Base-by-base conservation (phyloP, 2,329 filamentous ascomycete species). In the Scytalidium lignicola region DNA sequence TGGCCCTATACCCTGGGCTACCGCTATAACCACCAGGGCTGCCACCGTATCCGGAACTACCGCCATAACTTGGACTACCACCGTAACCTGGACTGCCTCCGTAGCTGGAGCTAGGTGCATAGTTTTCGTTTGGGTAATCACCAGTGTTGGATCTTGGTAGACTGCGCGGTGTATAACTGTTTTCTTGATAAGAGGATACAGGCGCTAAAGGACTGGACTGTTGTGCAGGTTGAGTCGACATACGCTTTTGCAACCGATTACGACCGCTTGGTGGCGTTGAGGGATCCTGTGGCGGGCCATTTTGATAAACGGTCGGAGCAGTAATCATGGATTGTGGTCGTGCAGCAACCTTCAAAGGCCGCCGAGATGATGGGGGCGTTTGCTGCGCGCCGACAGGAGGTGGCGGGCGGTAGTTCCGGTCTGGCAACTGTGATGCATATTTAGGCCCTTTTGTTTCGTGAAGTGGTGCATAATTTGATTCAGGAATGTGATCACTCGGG, bases 401-500 rank as follows among this genome's bases (percentile, higher is more conserved):
- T 2, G 74, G 67, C 6, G 74, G 71, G 26, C 79, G 70, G 67
- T 62, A 58, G 23, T 59, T 51, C 43, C 62, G 50, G 51, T 61
- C 51, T 18, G 67, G 59, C 23, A 55, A 51, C 17, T 63, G 55
- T 3, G 67, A 66, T 20, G 70, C 67, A 41, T 71, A 69, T 42
- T 67, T 66, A 7, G 61, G 57, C n/a, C 70, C 71, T 61, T 83
- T 85, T 19, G 77, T 75, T 45, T 63, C 60, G 5, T 58, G 57
- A 1, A 65, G 54, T 17, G 63, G 62, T 3, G 62, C 63, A 50
- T 63, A 65, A 46, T 64, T 64, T 2, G 60, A 61, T 63, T 89
- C 79, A 0, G 88, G 88, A 13, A 91, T 73, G 62, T 91, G 87
- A 65, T 92, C 88, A 0, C 86, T 89, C 1, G 88, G 88, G 61